phyloP scores from a whole-genome alignment of 2,329 filamentous ascomycete genomes.

The Cladosporium sp. region DNA sequence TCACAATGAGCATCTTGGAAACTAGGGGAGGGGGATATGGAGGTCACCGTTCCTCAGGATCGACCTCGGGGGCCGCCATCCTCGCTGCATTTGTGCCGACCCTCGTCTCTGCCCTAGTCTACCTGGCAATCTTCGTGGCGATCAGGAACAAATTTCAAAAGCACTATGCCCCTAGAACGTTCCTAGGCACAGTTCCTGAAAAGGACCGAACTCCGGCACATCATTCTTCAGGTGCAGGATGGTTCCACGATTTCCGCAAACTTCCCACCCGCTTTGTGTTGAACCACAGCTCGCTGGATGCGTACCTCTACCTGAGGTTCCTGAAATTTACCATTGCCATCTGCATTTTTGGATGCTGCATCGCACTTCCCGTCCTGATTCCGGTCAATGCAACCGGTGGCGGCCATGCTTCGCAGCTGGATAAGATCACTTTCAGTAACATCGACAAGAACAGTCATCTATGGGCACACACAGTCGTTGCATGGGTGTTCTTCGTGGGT shows the following conservation, averaged over 20 bases:
- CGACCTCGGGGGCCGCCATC: constrained; percentile 26
- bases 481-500: constrained; percentile 36
- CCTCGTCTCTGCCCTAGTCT: constrained; percentile 24
- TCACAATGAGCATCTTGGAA: neutral
- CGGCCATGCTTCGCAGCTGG: constrained; percentile 26
- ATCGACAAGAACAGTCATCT: constrained; percentile 36
- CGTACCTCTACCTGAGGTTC: constrained; percentile 43
- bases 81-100: constrained; percentile 29
- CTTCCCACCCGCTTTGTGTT: constrained; percentile 42
- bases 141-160: constrained; percentile 27
- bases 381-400: constrained; percentile 41
- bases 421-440: constrained; percentile 33
- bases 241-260: constrained; percentile 43
- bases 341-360: constrained; percentile 36
- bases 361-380: constrained; percentile 44
- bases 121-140: constrained; percentile 24
- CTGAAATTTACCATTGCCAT: constrained; percentile 39
- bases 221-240: constrained; percentile 27
- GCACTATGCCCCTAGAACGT: constrained; percentile 29
- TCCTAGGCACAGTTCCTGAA: constrained; percentile 27
- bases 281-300: constrained; percentile 44
- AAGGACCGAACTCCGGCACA: constrained; percentile 27
- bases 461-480: constrained; percentile 40
- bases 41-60: constrained; percentile 21
- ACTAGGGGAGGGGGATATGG: constrained; percentile 15